Evolutionary conservation across 352 stramenopile genomes (phyloP), one percentile per base, ranked within the genome.

Genomic region (Pythium vanterpoolii): DNA sequence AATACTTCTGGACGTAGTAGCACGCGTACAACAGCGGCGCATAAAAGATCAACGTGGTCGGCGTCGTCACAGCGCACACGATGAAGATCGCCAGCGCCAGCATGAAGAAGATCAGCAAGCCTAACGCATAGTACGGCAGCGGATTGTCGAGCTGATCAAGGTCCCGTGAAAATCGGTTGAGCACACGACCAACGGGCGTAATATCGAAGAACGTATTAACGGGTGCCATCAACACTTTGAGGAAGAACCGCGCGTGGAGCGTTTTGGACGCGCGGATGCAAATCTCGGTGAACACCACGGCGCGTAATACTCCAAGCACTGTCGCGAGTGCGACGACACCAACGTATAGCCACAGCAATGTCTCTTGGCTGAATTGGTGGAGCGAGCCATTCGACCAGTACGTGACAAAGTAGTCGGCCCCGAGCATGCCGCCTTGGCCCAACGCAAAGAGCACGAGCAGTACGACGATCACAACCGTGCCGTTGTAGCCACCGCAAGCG

Each of bases 1-100:
- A 98, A 64, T 98, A 98, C 21, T 93, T 91, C 72, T 89, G 78
- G 1, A 78, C 80, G 18, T 69, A 56, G 63, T 87, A 87, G 62
- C 84, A 88, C 7, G 73, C 74, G 24, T 86, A 56, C 11, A 83
- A 24, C 13, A 89, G 64, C 1, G 94, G 94, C 3, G 87, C 26
- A 13, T 94, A 55, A 33, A 93, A 74, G n/a, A 84, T 59, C 69
- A 93, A 83, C 39, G 80, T 83, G n/a, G 77, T 66, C 1, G 80
- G 80, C 4, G 79, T 89, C 53, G 53, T 43, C 16, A 52, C 24
- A 8, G 53, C 44, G 83, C 77, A 53, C 75, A 87, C 45, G 70
- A 93, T 16, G 43, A 93, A 82, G 10, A 77, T 87, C 34, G 76
- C 66, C 13, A 89, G 33, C 27, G 87, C 73, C 97, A 70, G 39